Conservation (phyloP, 148 eudicot species). For the Diospyros lotus region DNA sequence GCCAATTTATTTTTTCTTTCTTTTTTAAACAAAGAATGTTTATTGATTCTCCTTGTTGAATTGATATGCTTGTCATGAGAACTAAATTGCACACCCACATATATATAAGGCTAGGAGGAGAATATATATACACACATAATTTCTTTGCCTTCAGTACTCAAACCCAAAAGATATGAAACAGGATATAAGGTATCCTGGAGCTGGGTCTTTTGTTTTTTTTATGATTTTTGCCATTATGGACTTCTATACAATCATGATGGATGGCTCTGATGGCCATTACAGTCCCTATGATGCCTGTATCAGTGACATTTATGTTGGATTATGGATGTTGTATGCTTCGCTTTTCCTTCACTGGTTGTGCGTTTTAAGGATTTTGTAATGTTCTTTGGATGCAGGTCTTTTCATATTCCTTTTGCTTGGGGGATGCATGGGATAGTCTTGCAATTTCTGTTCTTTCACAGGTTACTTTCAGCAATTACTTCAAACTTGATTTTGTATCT, state of each 20-base stretch:
- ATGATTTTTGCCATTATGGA: neutral
- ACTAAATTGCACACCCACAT: too few species aligned
- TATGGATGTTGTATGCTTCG: neutral
- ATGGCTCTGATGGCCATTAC: neutral
- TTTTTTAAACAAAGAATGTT: too few species aligned
- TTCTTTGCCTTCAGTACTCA: too few species aligned
- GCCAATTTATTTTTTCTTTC: too few species aligned
- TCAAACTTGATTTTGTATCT: neutral
- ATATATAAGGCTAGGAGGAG: too few species aligned
- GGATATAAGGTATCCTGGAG: neutral
- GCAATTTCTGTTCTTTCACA: constrained; percentile 67
- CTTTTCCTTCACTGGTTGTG: neutral
- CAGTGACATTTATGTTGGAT: neutral
- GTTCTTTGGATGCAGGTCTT: constrained; percentile 59
- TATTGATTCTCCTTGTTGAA: too few species aligned
- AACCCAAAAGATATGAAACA: neutral
- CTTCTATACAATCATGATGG: neutral
- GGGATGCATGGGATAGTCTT: constrained; percentile 72
- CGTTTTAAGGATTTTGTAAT: neutral
- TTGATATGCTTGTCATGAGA: too few species aligned
- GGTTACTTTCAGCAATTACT: constrained; percentile 38
- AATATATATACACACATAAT: too few species aligned
- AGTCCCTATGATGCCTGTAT: neutral
- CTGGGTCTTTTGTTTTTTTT: neutral
- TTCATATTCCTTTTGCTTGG: constrained; percentile 54